Base-by-base conservation (phyloP, 495 filamentous ascomycete genomes). In the Aspergillus sparsus region DNA sequence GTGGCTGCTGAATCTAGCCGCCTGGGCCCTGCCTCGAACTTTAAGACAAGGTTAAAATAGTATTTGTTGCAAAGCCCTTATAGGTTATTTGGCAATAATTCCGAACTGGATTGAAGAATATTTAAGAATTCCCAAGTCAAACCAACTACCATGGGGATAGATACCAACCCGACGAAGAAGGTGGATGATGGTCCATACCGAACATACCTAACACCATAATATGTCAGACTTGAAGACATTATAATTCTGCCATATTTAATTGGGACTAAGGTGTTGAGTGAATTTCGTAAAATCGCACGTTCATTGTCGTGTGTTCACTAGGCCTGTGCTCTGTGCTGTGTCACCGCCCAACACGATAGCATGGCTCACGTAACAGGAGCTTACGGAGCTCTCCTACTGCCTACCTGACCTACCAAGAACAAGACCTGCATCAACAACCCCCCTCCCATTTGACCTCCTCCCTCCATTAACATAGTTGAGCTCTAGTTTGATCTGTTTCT, bases 321-420 rank as follows among this genome's bases (percentile, higher is more conserved):
- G 42, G 44, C 27, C 44, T 47, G 44, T 46, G 44, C 44, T 47
- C 44, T 21, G n/a, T 10, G 9, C 10, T 47, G 44, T 57, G 33
- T 51, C 44, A 64, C 57, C 58, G 58, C 63, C 60, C 34, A 42
- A 39, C 34, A 16, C 37, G 53, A 55, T 55, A 57, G 31, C 49
- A 60, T 53, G 53, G 65, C 68, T 67, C 71, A 66, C 63, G 55
- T 63, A 65, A 66, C 47, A 18, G 63, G 65, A 74, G 73, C 74
- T 75, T 72, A 71, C 72, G 74, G 71, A 75, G 71, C 73, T 77
- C 71, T 64, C 66, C 71, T 74, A 72, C 70, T 72, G 73, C 67
- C 69, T 66, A 53, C 45, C 39, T 53, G 21, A 27, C 21, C 21
- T 27, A 47, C 45, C 52, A 36, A 49, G 39, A 47, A 47, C 44